Evolutionary conservation across 2,329 filamentous ascomycete genomes (phyloP).

Genomic region (Trichophyton simii): DNA sequence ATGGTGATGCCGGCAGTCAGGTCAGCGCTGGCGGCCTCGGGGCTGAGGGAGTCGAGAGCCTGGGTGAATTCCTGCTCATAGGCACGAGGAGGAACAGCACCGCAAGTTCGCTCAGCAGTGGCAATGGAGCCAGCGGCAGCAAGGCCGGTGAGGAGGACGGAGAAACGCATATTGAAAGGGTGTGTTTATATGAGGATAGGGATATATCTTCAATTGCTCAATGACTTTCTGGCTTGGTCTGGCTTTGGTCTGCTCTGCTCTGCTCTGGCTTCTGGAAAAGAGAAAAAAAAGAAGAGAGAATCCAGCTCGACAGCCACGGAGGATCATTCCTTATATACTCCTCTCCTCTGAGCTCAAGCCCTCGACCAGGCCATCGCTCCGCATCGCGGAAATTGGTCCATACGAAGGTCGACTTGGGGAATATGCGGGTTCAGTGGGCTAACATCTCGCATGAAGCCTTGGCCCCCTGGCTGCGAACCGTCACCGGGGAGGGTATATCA

Average conservation of each 20-base stretch:
- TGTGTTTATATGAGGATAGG: background rate
- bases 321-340: background rate
- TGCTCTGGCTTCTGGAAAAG: too few relatives aligned
- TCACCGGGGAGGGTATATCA: background rate
- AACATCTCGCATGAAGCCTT: background rate
- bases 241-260: background rate
- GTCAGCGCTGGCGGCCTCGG: background rate
- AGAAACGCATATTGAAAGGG: slow-evolving; percentile 8
- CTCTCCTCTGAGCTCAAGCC: background rate
- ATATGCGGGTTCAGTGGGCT: background rate
- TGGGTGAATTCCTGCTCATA: slow-evolving; percentile 5
- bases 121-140: slow-evolving; percentile 7
- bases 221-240: background rate
- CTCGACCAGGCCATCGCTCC: background rate
- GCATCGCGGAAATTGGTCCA: background rate
- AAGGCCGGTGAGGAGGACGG: slow-evolving; percentile 5
- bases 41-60: background rate
- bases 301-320: background rate
- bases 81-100: slow-evolving; percentile 2
- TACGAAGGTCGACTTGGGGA: background rate
- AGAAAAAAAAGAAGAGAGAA: background rate
- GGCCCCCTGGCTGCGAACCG: background rate
- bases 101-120: slow-evolving; percentile 7
- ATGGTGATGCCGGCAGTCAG: slow-evolving; percentile 21
- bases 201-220: background rate